Base-by-base conservation (phyloP, 1,139 yeast genomes). In the Suhomyces anneliseae region DNA sequence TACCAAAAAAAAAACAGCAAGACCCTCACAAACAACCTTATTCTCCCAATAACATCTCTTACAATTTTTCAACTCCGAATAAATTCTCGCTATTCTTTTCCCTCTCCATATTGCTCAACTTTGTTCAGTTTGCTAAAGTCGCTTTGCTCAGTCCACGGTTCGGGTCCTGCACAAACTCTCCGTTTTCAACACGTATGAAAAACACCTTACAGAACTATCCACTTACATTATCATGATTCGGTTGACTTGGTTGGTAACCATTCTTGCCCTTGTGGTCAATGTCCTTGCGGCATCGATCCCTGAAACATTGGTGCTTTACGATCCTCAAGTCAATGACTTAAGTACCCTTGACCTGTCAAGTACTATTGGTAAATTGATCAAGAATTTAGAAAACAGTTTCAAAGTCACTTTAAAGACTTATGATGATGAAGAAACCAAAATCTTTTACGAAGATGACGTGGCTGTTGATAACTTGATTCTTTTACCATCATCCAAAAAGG, bases 401-500 rank as follows among this genome's bases (percentile, higher is more conserved):
- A 60, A 57, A 44, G 63, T 62, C 48, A 62, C 59, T n/a, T 55
- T 53, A 40, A 54, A 60, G 41, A 56, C 64, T 27, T 72, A 70
- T 52, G 54, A 63, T 31, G 68, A 64, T 42, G 66, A 59, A 7
- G 62, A 61, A 38, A 55, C 72, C 43, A 34, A 44, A 24, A 47
- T 56, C 37, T 64, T 65, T 45, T 52, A 54, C 38, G 66, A 67
- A 32, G 69, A 60, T 8, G 65, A 61, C 36, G 57, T 62, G 9
- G 54, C 60, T 27, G 72, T 57, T 49, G 62, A 69, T 40, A 65
- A 72, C 53, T 55, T 73, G 52, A 57, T 75, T 14, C 64, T 72
- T 39, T 65, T 74, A 48, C 79, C 79, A n/a, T 56, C 72, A 8
- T 52, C 68, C 37, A 70, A 69, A 55, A 72, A 70, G 57, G 55